Percentiles rank a stretch among this genome's conserved stretches.
These are phyloP conservation scores for Phytophthora pinifolia DNA, from an alignment of 352 stramenopile species.

Conservation along the genomic window DNA sequence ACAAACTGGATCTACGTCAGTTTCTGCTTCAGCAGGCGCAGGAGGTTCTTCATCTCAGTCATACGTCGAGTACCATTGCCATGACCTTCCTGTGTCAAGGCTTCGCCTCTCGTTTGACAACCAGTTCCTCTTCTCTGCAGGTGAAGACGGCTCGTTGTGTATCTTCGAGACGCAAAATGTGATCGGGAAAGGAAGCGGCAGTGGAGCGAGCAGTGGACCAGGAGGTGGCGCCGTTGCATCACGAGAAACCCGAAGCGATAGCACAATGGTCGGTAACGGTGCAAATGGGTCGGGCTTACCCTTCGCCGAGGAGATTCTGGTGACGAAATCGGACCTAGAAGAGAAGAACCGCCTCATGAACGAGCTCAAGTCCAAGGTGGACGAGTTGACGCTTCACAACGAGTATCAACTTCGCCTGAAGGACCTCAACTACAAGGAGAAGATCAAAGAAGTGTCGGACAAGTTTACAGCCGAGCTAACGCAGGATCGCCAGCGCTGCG, in stretches of 20 bases:
- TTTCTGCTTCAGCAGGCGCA: slow-evolving; percentile 5
- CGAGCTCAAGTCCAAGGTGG: slow-evolving; percentile 94
- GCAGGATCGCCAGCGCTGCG: slow-evolving; percentile 91
- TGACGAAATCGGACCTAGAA: slow-evolving; percentile 93
- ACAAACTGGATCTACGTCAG: slow-evolving; percentile 20
- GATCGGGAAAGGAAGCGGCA: slow-evolving; percentile 30
- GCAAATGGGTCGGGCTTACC: slow-evolving; percentile 64
- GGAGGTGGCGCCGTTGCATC: slow-evolving; percentile 29
- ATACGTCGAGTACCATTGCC: slow-evolving; percentile 76
- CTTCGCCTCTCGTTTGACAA: slow-evolving; percentile 88
- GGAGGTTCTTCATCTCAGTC: slow-evolving; percentile 22
- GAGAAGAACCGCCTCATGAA: slow-evolving; percentile 92
- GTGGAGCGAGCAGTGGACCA: slow-evolving; percentile 20
- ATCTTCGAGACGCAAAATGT: slow-evolving; percentile 89
- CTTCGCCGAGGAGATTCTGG: slow-evolving; percentile 92
- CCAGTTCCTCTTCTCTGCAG: slow-evolving; percentile 91
- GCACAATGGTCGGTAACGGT: slow-evolving; percentile 32
- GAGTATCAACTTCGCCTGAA: slow-evolving; percentile 95
- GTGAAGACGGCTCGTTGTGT: slow-evolving; percentile 90
- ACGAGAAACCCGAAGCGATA: slow-evolving; percentile 33
- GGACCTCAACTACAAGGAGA: slow-evolving; percentile 96
- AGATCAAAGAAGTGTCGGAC: slow-evolving; percentile 95
- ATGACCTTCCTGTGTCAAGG: slow-evolving; percentile 74
- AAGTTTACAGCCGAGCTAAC: slow-evolving; percentile 94
- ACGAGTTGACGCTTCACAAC: slow-evolving; percentile 93